These are phyloP conservation scores for Vitis riparia DNA, from an alignment of 164 flowering plant species.

Conservation along the genomic window DNA sequence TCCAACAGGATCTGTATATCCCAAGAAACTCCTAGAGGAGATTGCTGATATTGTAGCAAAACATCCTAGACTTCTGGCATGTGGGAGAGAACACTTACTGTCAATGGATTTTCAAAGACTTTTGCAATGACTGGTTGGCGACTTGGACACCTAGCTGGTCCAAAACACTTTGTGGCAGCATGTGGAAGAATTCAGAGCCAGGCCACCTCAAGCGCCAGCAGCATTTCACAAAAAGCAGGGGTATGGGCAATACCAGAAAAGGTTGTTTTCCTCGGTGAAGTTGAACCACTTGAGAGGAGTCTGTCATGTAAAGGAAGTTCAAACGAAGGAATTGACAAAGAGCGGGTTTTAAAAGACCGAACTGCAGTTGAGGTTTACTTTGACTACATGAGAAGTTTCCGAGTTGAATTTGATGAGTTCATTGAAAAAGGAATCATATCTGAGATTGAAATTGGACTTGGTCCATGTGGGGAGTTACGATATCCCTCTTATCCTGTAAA, in stretches of 20 bases:
- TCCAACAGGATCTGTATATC: conserved; percentile 97
- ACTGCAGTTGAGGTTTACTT: conserved; percentile 61
- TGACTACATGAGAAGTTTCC: conserved; percentile 92
- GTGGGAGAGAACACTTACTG: conserved; percentile 93
- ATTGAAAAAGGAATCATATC: conserved; percentile 71
- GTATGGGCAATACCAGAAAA: too few species aligned
- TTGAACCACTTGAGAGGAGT: too few species aligned
- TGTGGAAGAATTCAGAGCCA: conserved; percentile 92
- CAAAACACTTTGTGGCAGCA: conserved; percentile 86
- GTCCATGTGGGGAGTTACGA: too few species aligned
- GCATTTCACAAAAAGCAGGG: neutral
- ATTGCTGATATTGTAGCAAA: conserved; percentile 80
- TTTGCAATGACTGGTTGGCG: conserved; percentile 99
- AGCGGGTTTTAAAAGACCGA: too few species aligned
- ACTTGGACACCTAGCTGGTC: conserved; percentile 96
- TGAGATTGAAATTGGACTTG: conserved; percentile 81
- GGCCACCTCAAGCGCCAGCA: conserved; percentile 23
- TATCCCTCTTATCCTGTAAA: too few species aligned
- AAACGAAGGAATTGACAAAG: too few species aligned
- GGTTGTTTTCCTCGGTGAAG: too few species aligned
- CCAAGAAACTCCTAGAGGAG: conserved; percentile 74
- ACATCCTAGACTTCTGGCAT: conserved; percentile 94
- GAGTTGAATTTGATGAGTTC: conserved; percentile 79
- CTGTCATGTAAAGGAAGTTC: too few species aligned
- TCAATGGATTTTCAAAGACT: conserved; percentile 97